These are phyloP conservation scores for Microglena sp. DNA, from an alignment of 139 green algal species.

Conservation along the genomic window DNA sequence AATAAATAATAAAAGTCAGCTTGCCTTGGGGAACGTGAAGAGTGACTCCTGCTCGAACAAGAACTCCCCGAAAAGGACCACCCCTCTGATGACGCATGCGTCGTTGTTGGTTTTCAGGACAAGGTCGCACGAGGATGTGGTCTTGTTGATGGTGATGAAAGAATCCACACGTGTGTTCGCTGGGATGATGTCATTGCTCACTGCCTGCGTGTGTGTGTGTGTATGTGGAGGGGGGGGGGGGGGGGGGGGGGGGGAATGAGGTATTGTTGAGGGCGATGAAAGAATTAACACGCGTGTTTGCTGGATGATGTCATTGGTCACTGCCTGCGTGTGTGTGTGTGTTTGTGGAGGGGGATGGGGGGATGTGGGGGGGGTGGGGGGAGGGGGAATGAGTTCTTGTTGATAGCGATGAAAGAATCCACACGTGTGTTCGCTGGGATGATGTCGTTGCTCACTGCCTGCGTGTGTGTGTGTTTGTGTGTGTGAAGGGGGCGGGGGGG, in stretches of 20 bases:
- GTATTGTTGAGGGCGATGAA: conserved; percentile 38
- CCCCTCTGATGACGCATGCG: conserved; percentile 46
- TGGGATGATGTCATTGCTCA: conserved; percentile 26
- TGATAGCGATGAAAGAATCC: conserved; percentile 39
- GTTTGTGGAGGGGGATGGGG: neutral
- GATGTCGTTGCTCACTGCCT: conserved; percentile 10
- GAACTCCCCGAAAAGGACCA: too few species aligned
- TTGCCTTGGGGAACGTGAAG: conserved; percentile 2
- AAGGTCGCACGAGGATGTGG: conserved; percentile 20
- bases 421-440: conserved; percentile 39
- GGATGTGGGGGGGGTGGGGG: neutral
- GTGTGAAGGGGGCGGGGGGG: too few species aligned
- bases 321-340: neutral
- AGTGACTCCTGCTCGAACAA: conserved; percentile 2
- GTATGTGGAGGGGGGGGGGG: conserved; percentile 9
- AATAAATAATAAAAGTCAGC: neutral
- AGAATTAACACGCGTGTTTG: conserved; percentile 33
- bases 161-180: conserved; percentile 35
- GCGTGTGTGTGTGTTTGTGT: conserved; percentile 7
- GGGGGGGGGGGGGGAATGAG: too few species aligned
- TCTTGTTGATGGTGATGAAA: conserved; percentile 38
- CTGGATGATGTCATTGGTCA: conserved; percentile 26
- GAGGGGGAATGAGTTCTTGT: conserved; percentile 10
- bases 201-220: conserved; percentile 1
- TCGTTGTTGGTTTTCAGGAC: conserved; percentile 44